Evolutionary conservation across 1,284 basidiomycete genomes (phyloP).

Genomic region (Sporisorium sorghi): DNA sequence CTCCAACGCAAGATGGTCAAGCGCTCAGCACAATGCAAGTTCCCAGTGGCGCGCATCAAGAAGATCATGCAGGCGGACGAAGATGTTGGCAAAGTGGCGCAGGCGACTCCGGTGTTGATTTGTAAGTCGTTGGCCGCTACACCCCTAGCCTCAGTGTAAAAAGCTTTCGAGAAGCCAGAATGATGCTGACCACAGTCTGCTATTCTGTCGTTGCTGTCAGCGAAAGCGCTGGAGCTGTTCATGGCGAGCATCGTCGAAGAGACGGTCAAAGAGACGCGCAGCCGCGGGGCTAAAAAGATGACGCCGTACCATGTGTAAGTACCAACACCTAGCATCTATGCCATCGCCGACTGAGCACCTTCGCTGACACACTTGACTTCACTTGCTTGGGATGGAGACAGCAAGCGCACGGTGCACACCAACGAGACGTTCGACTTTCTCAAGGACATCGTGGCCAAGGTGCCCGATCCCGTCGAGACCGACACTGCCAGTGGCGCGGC

Average conservation of each 20-base stretch:
- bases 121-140: conserved; percentile 75
- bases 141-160: too few relatives aligned
- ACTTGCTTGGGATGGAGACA: conserved; percentile 71
- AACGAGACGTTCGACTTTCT: conserved; percentile 94
- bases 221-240: conserved; percentile 95
- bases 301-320: conserved; percentile 94
- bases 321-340: too few relatives aligned
- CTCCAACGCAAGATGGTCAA: conserved; percentile 60
- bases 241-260: conserved; percentile 87
- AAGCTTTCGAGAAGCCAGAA: too few relatives aligned
- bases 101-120: conserved; percentile 95
- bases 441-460: conserved; percentile 88
- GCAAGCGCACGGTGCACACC: conserved; percentile 91
- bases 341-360: background rate
- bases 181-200: too few relatives aligned
- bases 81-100: conserved; percentile 98
- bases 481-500: conserved; percentile 8
- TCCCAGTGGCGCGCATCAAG: conserved; percentile 85
- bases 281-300: conserved; percentile 87
- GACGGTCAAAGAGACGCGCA: conserved; percentile 82
- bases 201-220: conserved; percentile 73
- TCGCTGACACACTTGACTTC: too few relatives aligned
- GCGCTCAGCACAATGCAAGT: conserved; percentile 62
- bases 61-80: conserved; percentile 99
- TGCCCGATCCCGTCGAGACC: conserved; percentile 82